Base-by-base conservation (phyloP, 805 yeast species). In the Kodamaea jinghongensis region DNA sequence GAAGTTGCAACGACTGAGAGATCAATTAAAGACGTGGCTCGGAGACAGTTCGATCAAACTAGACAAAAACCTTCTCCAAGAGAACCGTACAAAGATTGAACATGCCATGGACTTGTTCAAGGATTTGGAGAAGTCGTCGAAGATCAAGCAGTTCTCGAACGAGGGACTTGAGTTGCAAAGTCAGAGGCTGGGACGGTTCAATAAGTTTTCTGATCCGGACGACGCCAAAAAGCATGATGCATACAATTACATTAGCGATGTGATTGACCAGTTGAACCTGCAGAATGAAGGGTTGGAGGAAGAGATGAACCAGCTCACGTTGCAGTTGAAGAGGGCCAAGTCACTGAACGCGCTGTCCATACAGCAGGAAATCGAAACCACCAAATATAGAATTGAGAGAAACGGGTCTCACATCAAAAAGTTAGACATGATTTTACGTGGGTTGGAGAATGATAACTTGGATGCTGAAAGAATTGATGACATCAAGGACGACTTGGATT, bases 81-180 rank as follows among this genome's bases (percentile, higher is more conserved):
- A 88, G 58, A 86, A 84, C 53, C 76, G 81, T 11, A 60, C 70
- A 36, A 68, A 87, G 47, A 71, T 83, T 42, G 97, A 91, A 53
- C 85, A 89, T 55, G 93, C 93, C 45, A 91, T 91, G 99, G 99
- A 91, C 63, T 78, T 89, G 52, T 93, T 91, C 67, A 93, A 93
- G 60, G 91, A 88, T 41, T 87, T 91, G 51, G 99, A 91, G 63
- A 87, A 89, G 65, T 79, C 83, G 47, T 83, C 87, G 78, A 91
- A 91, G 66, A 88, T 95, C 28, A 91, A 91, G 62, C 96, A 96
- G 38, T 91, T 86, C 59, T 81, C 93, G 23, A 88, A 87, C 56
- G 98, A 93, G 62, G 97, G 97, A 0, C 71, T 91, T 47, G 87
- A 85, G 36, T 78, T 79, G 57, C 79, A 82, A 45, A 74, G 56